These are phyloP conservation scores for Pseudogymnoascus sp. DNA, from an alignment of 2,329 filamentous ascomycete species.

Conservation along the genomic window DNA sequence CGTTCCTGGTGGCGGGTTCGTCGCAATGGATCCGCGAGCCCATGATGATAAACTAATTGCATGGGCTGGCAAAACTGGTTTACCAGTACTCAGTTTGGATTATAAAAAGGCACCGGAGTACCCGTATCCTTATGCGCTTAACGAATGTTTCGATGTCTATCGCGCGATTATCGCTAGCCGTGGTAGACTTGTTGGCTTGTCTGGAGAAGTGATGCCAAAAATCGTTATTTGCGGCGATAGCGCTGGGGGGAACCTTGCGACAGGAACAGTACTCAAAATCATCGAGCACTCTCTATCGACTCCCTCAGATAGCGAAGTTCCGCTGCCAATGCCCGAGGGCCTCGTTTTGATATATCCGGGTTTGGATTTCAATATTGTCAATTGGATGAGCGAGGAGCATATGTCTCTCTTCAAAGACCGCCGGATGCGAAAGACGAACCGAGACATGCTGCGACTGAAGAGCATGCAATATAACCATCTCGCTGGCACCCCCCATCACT, in stretches of 20 bases:
- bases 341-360: conserved; percentile 82
- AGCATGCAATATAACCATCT: conserved; percentile 80
- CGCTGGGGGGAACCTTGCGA: conserved; percentile 72
- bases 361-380: conserved; percentile 94
- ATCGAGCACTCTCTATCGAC: conserved; percentile 53
- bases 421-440: conserved; percentile 67
- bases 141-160: conserved; percentile 84
- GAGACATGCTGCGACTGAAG: conserved; percentile 70
- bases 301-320: conserved; percentile 44
- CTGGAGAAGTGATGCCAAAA: conserved; percentile 54
- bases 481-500: conserved; percentile 73
- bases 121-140: conserved; percentile 76
- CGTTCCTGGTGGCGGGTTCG: conserved; percentile 88
- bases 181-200: conserved; percentile 69
- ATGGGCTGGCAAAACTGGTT: conserved; percentile 80
- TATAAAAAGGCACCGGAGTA: conserved; percentile 82
- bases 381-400: conserved; percentile 98
- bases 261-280: conserved; percentile 80
- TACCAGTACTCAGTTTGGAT: conserved; percentile 86
- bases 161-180: conserved; percentile 60
- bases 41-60: conserved; percentile 90
- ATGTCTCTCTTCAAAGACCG: conserved; percentile 89
- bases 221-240: conserved; percentile 72
- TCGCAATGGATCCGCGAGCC: conserved; percentile 91
- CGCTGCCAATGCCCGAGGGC: conserved; percentile 68